Evolutionary conservation across 2,329 filamentous ascomycete species (phyloP).

Genomic region (Penicillium thymicola): DNA sequence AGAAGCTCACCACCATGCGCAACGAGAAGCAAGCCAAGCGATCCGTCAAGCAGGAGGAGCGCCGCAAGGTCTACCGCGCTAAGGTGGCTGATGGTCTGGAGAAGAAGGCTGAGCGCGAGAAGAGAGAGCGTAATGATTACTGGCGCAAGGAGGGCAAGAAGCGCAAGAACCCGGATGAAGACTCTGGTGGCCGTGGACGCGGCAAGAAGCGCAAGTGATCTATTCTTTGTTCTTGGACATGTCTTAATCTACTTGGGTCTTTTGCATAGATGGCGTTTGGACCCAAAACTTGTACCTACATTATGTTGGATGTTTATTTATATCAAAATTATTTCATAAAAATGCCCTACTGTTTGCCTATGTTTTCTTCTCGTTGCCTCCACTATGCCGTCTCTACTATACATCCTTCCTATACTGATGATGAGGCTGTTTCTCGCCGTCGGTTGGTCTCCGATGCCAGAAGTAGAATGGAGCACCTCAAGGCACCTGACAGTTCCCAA

Average conservation of each 20-base stretch:
- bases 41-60: slow-evolving; percentile 80
- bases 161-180: slow-evolving; percentile 57
- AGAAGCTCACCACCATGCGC: slow-evolving; percentile 84
- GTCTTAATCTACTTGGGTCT: slow-evolving; percentile 13
- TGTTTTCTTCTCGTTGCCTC: not conserved
- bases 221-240: slow-evolving; percentile 15
- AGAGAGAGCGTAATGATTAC: slow-evolving; percentile 86
- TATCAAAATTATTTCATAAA: slow-evolving; percentile 1
- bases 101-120: slow-evolving; percentile 82
- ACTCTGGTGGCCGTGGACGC: slow-evolving; percentile 48
- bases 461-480: not conserved
- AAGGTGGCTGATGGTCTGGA: slow-evolving; percentile 79
- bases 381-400: not conserved
- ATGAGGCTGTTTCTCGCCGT: not conserved
- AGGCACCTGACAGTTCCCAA: not conserved
- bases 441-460: not conserved
- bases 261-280: slow-evolving; percentile 28
- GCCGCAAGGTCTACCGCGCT: slow-evolving; percentile 73
- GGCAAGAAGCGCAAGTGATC: slow-evolving; percentile 45
- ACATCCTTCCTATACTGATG: not conserved
- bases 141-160: slow-evolving; percentile 90
- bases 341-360: not conserved
- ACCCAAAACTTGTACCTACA: slow-evolving; percentile 17
- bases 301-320: slow-evolving; percentile 2
- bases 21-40: slow-evolving; percentile 89